phyloP scores from a whole-genome alignment of 345 rosid genomes.

The Linum usitatissimum region DNA sequence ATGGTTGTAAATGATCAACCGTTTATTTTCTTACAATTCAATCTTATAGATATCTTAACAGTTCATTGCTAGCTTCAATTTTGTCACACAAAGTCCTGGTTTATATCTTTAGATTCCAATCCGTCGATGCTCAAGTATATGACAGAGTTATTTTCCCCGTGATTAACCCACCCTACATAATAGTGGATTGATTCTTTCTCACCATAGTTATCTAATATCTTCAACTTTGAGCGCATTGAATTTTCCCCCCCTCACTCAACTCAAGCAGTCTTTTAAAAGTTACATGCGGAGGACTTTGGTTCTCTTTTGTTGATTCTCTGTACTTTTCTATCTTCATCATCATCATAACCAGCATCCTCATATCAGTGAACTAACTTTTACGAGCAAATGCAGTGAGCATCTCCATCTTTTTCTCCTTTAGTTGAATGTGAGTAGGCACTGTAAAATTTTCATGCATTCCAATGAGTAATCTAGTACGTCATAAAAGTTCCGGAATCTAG shows the following conservation, averaged over 20 bases:
- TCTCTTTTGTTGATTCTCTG: slow-evolving; percentile 17
- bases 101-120: background rate
- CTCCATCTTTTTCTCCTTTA: slow-evolving; percentile 11
- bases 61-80: background rate
- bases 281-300: slow-evolving; percentile 13
- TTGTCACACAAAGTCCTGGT: background rate
- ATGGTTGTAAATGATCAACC: no score
- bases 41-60: background rate
- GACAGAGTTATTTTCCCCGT: background rate
- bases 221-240: slow-evolving; percentile 18
- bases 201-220: background rate
- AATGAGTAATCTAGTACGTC: slow-evolving; percentile 10
- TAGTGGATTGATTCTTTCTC: background rate
- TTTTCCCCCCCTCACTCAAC: background rate
- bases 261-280: slow-evolving; percentile 18
- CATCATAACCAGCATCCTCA: slow-evolving; percentile 4
- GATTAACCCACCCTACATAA: background rate
- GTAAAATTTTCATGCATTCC: slow-evolving; percentile 14
- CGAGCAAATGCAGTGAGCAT: slow-evolving; percentile 12
- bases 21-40: background rate
- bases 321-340: slow-evolving; percentile 9
- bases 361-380: slow-evolving; percentile 8
- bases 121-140: background rate
- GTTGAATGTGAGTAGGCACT: slow-evolving; percentile 10
- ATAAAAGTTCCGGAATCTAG: slow-evolving; percentile 10